Conservation (phyloP, 2,329 filamentous ascomycete species). For the Madurella fahalii region DNA sequence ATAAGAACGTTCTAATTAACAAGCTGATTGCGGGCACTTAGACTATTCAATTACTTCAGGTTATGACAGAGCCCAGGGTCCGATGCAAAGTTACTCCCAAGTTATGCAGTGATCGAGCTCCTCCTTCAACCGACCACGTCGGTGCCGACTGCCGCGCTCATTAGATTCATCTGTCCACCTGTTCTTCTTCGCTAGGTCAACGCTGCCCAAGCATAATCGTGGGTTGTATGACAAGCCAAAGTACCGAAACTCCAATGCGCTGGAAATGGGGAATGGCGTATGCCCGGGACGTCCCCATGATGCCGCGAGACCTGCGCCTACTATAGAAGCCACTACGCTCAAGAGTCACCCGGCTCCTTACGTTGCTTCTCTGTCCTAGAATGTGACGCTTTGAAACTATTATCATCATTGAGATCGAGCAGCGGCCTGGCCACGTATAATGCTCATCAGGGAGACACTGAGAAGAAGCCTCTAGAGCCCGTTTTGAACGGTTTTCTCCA, state of each 20-base stretch:
- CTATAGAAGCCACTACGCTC: conserved; percentile 24
- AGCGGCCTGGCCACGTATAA: conserved; percentile 26
- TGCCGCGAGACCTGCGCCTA: conserved; percentile 21
- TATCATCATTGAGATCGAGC: conserved; percentile 26
- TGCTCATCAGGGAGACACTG: conserved; percentile 21
- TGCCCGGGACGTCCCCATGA: conserved; percentile 25
- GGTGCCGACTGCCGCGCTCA: conserved; percentile 23
- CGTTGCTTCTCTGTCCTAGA: conserved; percentile 27
- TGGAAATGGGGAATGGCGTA: conserved; percentile 27
- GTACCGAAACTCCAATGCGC: conserved; percentile 28
- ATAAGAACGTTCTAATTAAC: too few relatives aligned
- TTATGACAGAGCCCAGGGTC: too few relatives aligned
- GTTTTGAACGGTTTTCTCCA: conserved; percentile 25
- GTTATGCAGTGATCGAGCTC: conserved; percentile 14
- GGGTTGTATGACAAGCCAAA: conserved; percentile 25
- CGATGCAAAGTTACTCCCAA: too few relatives aligned
- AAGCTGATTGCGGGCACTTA: too few relatives aligned
- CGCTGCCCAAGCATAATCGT: conserved; percentile 28
- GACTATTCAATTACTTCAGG: too few relatives aligned
- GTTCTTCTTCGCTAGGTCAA: conserved; percentile 24
- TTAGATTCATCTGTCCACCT: conserved; percentile 28
- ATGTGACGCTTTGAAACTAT: conserved; percentile 23
- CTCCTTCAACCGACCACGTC: conserved; percentile 27
- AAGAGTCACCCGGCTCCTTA: conserved; percentile 24
- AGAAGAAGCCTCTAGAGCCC: conserved; percentile 16